Evolutionary conservation across 306 rosid species (phyloP).

Genomic region (Betula pendula): DNA sequence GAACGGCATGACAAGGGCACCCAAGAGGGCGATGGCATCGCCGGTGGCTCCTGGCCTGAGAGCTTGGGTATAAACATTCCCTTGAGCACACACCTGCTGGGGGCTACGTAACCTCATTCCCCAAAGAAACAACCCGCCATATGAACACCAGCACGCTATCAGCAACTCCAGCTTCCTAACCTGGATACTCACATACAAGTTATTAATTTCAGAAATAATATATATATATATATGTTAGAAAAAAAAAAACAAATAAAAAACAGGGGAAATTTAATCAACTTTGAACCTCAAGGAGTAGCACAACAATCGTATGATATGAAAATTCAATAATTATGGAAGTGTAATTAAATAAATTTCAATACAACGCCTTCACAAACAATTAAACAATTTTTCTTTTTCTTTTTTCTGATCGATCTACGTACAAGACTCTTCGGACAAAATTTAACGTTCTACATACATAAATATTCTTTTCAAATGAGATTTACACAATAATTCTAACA

Average conservation of each 20-base stretch:
- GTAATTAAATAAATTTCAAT: too few species aligned
- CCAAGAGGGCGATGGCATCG: slow-evolving; percentile 84
- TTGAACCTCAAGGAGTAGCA: too few species aligned
- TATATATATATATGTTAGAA: background rate
- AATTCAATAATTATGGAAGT: too few species aligned
- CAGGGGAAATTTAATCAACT: too few species aligned
- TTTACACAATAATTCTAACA: too few species aligned
- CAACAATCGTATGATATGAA: too few species aligned
- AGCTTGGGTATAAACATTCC: slow-evolving; percentile 78
- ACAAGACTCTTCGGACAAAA: too few species aligned
- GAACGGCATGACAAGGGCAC: slow-evolving; percentile 95
- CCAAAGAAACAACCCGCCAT: slow-evolving; percentile 91
- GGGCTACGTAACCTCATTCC: slow-evolving; percentile 78
- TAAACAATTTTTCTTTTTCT: too few species aligned
- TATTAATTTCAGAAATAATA: background rate
- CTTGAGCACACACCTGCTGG: slow-evolving; percentile 41
- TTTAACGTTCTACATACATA: too few species aligned
- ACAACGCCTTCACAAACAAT: too few species aligned
- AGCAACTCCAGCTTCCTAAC: slow-evolving; percentile 72
- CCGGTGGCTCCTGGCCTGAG: slow-evolving; percentile 65
- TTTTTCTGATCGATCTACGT: too few species aligned
- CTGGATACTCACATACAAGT: slow-evolving; percentile 23
- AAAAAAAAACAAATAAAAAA: background rate
- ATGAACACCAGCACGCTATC: slow-evolving; percentile 56
- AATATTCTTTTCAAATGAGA: too few species aligned